A percentile compares a stretch with the other conserved stretches of the same genome.
Evolutionary conservation across 345 rosid species (phyloP).

Genomic region (Gossypium herbaceum): DNA sequence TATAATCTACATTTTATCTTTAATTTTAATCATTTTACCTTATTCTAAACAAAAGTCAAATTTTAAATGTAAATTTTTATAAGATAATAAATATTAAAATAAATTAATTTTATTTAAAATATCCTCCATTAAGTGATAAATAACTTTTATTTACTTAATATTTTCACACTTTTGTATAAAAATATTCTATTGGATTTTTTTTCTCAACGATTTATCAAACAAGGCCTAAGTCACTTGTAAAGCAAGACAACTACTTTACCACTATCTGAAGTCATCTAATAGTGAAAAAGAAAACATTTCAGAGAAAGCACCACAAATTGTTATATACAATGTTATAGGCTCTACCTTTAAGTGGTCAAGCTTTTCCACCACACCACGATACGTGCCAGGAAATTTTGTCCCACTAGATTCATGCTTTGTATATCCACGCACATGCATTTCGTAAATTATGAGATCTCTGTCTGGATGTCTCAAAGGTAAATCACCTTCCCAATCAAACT

Average conservation of each 20-base stretch:
- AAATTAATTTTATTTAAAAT: no score
- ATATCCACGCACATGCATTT: slow-evolving; percentile 93
- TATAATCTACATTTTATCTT: no score
- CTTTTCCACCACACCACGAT: slow-evolving; percentile 77
- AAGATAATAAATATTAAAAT: no score
- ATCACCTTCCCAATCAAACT: slow-evolving; percentile 99
- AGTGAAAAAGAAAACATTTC: background rate
- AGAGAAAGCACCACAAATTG: slow-evolving; percentile 3
- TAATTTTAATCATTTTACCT: no score
- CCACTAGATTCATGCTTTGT: slow-evolving; percentile 81
- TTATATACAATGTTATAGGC: slow-evolving; percentile 1
- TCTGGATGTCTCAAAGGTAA: slow-evolving; percentile 65
- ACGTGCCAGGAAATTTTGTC: slow-evolving; percentile 75
- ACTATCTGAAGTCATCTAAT: background rate
- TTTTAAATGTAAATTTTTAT: no score
- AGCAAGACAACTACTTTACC: background rate
- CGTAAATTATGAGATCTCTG: slow-evolving; percentile 80
- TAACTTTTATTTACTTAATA: no score
- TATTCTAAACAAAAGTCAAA: no score
- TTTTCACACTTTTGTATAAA: no score
- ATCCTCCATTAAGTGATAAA: no score
- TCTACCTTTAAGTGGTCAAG: slow-evolving; percentile 90
- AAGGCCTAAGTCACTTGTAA: background rate
- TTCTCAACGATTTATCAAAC: no score
- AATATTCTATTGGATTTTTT: no score